Evolutionary conservation across 306 rosid genomes (phyloP).

Genomic region (Mimosa pudica): DNA sequence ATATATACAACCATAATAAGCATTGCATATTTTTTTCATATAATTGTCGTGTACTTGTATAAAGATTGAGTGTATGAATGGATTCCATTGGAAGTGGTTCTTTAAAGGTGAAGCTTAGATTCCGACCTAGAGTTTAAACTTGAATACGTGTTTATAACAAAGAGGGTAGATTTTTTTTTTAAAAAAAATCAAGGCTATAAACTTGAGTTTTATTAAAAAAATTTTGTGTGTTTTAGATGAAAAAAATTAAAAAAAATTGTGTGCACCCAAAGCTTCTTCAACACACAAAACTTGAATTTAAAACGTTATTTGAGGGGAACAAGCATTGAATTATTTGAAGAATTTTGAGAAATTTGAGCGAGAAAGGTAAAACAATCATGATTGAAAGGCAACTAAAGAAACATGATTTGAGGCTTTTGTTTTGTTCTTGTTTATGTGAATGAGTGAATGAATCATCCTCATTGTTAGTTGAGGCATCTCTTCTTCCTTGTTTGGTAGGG

Average conservation of each 20-base stretch:
- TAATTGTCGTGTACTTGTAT: neutral
- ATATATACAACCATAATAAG: neutral
- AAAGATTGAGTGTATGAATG: neutral
- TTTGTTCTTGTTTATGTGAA: neutral
- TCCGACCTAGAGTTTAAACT: no score
- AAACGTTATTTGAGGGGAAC: neutral
- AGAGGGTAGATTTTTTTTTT: no score
- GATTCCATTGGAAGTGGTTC: neutral
- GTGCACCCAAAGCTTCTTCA: no score
- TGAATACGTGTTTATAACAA: neutral
- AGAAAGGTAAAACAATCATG: neutral
- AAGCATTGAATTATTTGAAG: neutral
- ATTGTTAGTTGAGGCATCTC: conserved; percentile 9
- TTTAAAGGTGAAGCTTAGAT: no score
- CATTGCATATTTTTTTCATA: neutral
- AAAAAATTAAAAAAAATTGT: no score
- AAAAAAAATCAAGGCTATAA: neutral
- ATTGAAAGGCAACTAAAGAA: neutral
- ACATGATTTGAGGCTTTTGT: neutral
- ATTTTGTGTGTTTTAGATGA: no score
- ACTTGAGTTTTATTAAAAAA: no score
- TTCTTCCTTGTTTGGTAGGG: neutral
- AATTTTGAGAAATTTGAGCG: neutral
- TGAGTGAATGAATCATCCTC: neutral
- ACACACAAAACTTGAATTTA: neutral